Percentiles rank a stretch among this genome's conserved stretches.
These are phyloP conservation scores for Cytospora mali DNA, from an alignment of 2,329 filamentous ascomycete species.

Conservation along the genomic window DNA sequence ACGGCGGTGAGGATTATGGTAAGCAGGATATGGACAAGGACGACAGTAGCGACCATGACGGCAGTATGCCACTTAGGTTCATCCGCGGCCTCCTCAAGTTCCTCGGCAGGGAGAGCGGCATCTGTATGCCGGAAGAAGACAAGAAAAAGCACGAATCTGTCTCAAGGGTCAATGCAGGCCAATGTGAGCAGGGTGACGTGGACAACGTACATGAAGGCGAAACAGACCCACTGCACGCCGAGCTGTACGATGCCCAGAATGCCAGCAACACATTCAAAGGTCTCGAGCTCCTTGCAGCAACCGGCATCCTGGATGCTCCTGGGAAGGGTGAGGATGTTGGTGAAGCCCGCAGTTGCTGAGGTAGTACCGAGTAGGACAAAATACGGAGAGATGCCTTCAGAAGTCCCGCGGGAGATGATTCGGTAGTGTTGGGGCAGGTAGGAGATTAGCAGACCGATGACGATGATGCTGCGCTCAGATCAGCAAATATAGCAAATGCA, in stretches of 20 bases:
- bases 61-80: conserved; percentile 77
- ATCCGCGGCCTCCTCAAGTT: conserved; percentile 47
- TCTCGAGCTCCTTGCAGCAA: conserved; percentile 82
- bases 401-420: conserved; percentile 82
- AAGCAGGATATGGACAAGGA: conserved; percentile 74
- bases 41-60: conserved; percentile 70
- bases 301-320: conserved; percentile 78
- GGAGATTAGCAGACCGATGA: conserved; percentile 86
- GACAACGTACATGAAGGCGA: conserved; percentile 78
- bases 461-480: conserved; percentile 60
- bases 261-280: conserved; percentile 81
- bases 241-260: conserved; percentile 89
- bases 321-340: conserved; percentile 89
- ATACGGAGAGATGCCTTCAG: conserved; percentile 92
- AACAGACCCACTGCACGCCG: conserved; percentile 88
- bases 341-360: conserved; percentile 84
- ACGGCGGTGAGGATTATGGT: conserved; percentile 69
- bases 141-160: conserved; percentile 87
- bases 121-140: conserved; percentile 81
- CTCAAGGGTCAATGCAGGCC: not conserved
- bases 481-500: conserved; percentile 27
- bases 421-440: conserved; percentile 95
- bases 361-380: conserved; percentile 94
- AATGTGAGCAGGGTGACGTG: not conserved
- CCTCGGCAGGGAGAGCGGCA: conserved; percentile 52